Base-by-base conservation (phyloP, 139 green algal genomes). In the Chlamydomonas sphaeroides region DNA sequence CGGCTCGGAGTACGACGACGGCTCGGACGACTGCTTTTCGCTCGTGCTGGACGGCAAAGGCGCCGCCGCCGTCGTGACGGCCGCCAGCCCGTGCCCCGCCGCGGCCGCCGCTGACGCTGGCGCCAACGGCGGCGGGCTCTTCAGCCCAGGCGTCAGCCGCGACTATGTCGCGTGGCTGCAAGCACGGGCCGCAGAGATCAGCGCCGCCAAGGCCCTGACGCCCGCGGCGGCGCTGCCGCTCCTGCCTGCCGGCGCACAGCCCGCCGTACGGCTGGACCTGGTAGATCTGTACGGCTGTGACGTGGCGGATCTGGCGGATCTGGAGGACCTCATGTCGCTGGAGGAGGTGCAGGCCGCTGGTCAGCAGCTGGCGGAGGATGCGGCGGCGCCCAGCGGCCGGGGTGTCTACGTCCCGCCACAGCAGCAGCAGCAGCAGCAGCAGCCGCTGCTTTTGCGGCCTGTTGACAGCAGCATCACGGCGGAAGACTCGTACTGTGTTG, bases 251-350 rank as follows among this genome's bases (percentile, higher is more conserved):
- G n/a, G n/a, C n/a, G 15, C 33, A 49, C 33, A 7, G 5, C 14
- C 4, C 35, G 35, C 63, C 15, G 35, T 21, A 17, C 8, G n/a
- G 25, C 18, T 8, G 39, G 38, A 17, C 1, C 5, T 73, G 66
- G 18, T 23, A 2, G 39, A 15, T 18, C 26, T 51, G 32, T 65
- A 63, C 51, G 56, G 49, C 28, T 68, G 72, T 32, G 72, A 79
- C 72, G 72, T 79, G 28, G 72, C 72, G 33, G 72, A 80, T 18
- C n/a, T 71, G 39, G 59, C 39, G 32, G 74, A 80, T 8, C 30
- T 71, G 5, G 74, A 80, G 26, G 74, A 80, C 59, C 41, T 80
- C 18, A 69, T 80, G 41, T 80, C 74, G 3, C 61, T 80, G 30
- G 74, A 61, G 39, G 74, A 80, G 74, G 41, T 61, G 59, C 59